A percentile compares a stretch with the other conserved stretches of the same genome.
These are phyloP conservation scores for Austroboletus novae-zelandiae DNA, from an alignment of 1,284 basidiomycete genomes.

Conservation along the genomic window DNA sequence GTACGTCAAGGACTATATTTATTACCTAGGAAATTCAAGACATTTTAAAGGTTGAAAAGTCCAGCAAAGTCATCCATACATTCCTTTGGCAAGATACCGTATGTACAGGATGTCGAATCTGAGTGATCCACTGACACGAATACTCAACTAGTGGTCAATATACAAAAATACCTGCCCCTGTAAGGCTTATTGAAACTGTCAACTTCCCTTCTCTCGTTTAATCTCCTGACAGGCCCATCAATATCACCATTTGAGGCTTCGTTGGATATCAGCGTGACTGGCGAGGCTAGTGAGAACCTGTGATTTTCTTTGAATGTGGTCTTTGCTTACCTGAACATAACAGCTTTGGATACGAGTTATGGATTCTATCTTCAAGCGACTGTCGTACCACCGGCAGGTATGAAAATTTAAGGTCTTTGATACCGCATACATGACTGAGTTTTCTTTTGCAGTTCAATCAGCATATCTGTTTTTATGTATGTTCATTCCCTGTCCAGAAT, in stretches of 20 bases:
- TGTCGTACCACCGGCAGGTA: conserved; percentile 26
- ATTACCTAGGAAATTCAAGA: not conserved
- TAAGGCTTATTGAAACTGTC: not conserved
- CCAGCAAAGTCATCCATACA: not conserved
- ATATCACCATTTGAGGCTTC: conserved; percentile 1
- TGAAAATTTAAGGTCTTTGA: not conserved
- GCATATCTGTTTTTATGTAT: conserved; percentile 3
- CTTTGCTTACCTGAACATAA: not conserved
- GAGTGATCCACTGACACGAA: too few relatives aligned
- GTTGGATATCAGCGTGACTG: not conserved
- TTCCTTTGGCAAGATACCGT: not conserved
- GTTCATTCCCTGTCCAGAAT: not conserved
- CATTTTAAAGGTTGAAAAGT: not conserved
- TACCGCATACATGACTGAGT: too few relatives aligned
- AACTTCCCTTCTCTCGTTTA: not conserved
- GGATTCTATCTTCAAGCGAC: conserved; percentile 32
- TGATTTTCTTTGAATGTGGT: not conserved
- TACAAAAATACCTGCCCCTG: not conserved
- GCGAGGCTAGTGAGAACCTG: not conserved
- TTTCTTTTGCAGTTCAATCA: not conserved
- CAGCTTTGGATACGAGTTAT: conserved; percentile 11
- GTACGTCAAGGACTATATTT: not conserved
- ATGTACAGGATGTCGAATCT: too few relatives aligned
- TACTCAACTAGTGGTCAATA: not conserved
- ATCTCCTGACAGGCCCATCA: not conserved